Conservation (phyloP, 2,329 filamentous ascomycete species). For the Capronia epimyces region DNA sequence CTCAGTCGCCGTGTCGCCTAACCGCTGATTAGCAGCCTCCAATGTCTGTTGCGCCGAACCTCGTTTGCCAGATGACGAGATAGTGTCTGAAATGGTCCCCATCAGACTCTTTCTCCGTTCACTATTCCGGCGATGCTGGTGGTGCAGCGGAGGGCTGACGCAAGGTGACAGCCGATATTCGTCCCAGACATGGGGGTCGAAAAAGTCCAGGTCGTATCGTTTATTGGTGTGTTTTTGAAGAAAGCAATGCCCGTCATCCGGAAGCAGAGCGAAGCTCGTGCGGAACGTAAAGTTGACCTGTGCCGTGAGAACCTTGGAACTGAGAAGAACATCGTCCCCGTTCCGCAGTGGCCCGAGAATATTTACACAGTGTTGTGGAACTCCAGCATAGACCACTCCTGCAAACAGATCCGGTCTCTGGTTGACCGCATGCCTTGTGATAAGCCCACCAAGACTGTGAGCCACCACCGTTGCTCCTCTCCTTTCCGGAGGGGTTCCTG, state of each 20-base stretch:
- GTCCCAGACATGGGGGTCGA: slow-evolving; percentile 71
- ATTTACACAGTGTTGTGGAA: slow-evolving; percentile 81
- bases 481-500: slow-evolving; percentile 47
- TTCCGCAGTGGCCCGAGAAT: slow-evolving; percentile 84
- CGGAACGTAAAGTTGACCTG: slow-evolving; percentile 90
- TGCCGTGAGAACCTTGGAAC: slow-evolving; percentile 81
- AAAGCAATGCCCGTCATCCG: slow-evolving; percentile 82
- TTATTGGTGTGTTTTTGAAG: slow-evolving; percentile 75
- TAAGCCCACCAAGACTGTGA: slow-evolving; percentile 78
- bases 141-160: slow-evolving; percentile 61
- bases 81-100: slow-evolving; percentile 44
- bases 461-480: slow-evolving; percentile 75
- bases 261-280: slow-evolving; percentile 77
- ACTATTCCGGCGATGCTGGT: slow-evolving; percentile 14
- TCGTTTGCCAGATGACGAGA: slow-evolving; percentile 32
- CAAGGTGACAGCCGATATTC: slow-evolving; percentile 74
- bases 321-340: slow-evolving; percentile 86
- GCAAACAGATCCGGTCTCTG: slow-evolving; percentile 76
- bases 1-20: slow-evolving; percentile 31
- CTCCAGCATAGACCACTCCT: slow-evolving; percentile 78
- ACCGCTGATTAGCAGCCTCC: slow-evolving; percentile 21
- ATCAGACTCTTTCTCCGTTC: slow-evolving; percentile 40
- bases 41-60: neutral
- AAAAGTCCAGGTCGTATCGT: slow-evolving; percentile 78
- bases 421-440: slow-evolving; percentile 84